These are phyloP conservation scores for Paulownia fortunei DNA, from an alignment of 257 asterid species.

Conservation along the genomic window DNA sequence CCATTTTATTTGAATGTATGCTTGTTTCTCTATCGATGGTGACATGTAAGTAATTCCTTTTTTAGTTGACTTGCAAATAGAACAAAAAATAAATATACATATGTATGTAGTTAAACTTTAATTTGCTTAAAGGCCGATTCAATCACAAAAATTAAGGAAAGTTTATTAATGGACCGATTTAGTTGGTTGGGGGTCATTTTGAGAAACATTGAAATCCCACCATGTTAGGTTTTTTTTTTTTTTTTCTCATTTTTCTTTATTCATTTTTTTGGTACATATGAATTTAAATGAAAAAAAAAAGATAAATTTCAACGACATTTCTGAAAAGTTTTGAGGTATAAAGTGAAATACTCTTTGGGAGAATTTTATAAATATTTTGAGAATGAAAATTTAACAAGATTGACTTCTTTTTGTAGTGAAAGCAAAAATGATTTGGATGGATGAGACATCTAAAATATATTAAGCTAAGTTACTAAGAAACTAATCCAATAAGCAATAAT, in stretches of 20 bases:
- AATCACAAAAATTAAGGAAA: no score
- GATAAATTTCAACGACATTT: neutral
- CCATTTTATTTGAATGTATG: neutral
- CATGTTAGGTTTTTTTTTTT: neutral
- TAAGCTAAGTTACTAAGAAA: neutral
- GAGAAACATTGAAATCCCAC: neutral
- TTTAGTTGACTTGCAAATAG: no score
- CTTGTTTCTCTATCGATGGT: no score
- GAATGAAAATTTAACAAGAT: neutral
- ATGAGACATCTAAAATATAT: neutral
- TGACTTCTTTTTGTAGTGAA: neutral
- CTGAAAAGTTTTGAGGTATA: neutral
- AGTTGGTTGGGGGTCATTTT: no score
- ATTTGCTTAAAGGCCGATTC: no score
- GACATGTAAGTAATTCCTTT: neutral
- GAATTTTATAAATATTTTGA: neutral
- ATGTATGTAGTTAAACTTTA: no score
- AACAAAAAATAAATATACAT: no score
- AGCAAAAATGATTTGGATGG: constrained; percentile 1
- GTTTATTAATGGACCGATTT: no score
- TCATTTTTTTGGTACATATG: neutral
- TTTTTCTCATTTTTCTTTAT: no score
- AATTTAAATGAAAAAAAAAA: no score
- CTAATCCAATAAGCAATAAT: neutral
- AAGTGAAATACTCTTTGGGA: neutral